Evolutionary conservation across 2,329 filamentous ascomycete genomes (phyloP).

Genomic region (Calonectria pteridis): DNA sequence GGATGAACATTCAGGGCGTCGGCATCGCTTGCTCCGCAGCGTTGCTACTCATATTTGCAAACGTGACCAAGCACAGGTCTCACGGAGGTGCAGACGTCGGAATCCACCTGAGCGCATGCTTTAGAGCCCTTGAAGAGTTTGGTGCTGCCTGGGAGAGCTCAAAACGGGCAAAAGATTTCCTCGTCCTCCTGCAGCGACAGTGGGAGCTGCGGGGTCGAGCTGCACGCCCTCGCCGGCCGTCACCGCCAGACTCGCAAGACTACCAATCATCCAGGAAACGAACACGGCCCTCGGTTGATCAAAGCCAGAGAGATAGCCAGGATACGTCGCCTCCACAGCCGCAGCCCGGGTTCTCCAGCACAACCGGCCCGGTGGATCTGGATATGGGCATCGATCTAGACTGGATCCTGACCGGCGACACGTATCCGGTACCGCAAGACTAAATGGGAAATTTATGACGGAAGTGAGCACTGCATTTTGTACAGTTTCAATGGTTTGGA

Average conservation of each 20-base stretch:
- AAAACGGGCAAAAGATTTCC: constrained; percentile 39
- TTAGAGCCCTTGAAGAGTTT: constrained; percentile 41
- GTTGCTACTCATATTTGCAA: constrained; percentile 31
- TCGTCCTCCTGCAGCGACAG: constrained; percentile 38
- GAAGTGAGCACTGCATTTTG: neutral
- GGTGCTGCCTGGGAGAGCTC: constrained; percentile 41
- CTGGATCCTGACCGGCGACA: constrained; percentile 37
- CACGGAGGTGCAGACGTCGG: constrained; percentile 21
- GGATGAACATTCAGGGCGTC: constrained; percentile 39
- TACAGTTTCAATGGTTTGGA: neutral
- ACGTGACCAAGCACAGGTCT: constrained; percentile 37
- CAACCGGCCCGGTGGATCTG: constrained; percentile 27
- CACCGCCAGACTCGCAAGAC: constrained; percentile 6
- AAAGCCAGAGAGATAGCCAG: constrained; percentile 1
- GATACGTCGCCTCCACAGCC: constrained; percentile 20
- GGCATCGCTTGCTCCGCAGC: constrained; percentile 30
- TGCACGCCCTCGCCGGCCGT: constrained; percentile 10
- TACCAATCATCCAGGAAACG: constrained; percentile 31
- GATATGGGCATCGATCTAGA: constrained; percentile 34
- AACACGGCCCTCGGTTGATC: constrained; percentile 25
- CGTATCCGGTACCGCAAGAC: constrained; percentile 18
- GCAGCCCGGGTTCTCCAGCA: constrained; percentile 16
- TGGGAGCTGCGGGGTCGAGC: constrained; percentile 33
- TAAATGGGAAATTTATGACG: constrained; percentile 1
- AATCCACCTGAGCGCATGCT: constrained; percentile 39